Evolutionary conservation across 2,329 filamentous ascomycete genomes (phyloP), one percentile per base, ranked within the genome.

Genomic region (Fusarium stilboides): DNA sequence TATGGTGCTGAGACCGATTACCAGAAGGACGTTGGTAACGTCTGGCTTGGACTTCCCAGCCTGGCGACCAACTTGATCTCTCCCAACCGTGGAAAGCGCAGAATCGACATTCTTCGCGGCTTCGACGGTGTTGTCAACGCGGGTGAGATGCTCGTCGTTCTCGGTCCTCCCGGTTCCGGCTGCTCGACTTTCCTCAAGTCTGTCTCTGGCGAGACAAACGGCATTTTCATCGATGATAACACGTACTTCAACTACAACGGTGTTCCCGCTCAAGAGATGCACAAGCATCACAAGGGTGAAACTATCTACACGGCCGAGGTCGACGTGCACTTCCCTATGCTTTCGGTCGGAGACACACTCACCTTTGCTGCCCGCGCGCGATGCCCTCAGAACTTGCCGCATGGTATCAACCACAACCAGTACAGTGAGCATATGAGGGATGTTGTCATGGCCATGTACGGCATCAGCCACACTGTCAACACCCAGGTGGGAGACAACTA

Each of bases 401-500:
- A 83, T 2, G 87, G 87, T 34, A 82, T 90, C 20, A 79, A 80
- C 53, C 81, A 81, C 65, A 74, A 79, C 33, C 77, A 81, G n/a
- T 91, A 86, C 70, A 84, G 88, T 17, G 81, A 84, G 66, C 88
- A 91, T 65, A 79, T 90, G 75, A 84, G 89, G 6, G 86, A 89
- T 45, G 89, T 91, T 0, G 80, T 94, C 39, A 80, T 94, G 76
- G 68, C 70, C 15, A 62, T 73, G 81, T 94, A 94, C 69, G 91
- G 91, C 5, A 93, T 94, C 59, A 85, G 83, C 19, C 92, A 94
- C 73, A 94, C 91, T 0, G 87, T 87, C 71, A 86, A 92, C 72
- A 94, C 92, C 0, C 82, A 88, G 2, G 91, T 94, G 7, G 92
- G 92, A 28, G 89, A 94, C 73, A 88, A 91, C 67, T 85, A 81